Evolutionary conservation across 1,139 yeast species (phyloP).

Genomic region (Tardiomyces depauwii): DNA sequence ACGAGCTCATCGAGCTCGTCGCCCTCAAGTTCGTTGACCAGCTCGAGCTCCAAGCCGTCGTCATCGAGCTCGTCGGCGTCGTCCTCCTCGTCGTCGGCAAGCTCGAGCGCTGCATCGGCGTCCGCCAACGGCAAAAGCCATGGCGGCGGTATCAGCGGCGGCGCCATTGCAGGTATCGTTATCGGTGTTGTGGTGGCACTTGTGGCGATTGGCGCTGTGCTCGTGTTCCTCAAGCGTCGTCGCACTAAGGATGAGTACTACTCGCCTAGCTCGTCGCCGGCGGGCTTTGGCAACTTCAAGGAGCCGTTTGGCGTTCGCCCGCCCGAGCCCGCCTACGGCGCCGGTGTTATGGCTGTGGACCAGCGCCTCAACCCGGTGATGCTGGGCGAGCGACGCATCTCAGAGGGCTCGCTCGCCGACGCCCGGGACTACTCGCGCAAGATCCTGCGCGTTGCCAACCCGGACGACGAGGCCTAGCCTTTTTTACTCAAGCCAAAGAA

Average conservation of each 20-base stretch:
- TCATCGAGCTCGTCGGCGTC: slow-evolving; percentile 5
- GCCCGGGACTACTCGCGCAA: slow-evolving; percentile 68
- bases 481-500: too few species aligned
- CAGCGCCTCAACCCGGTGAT: slow-evolving; percentile 57
- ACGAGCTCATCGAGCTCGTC: slow-evolving; percentile 13
- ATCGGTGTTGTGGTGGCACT: slow-evolving; percentile 49
- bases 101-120: slow-evolving; percentile 11
- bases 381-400: slow-evolving; percentile 62
- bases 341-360: slow-evolving; percentile 36
- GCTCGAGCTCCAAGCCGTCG: slow-evolving; percentile 10
- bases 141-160: slow-evolving; percentile 23
- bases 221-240: slow-evolving; percentile 39
- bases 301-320: slow-evolving; percentile 18
- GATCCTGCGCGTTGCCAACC: slow-evolving; percentile 64
- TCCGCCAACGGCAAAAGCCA: slow-evolving; percentile 8
- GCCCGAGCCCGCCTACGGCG: slow-evolving; percentile 6
- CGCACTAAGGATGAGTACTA: slow-evolving; percentile 33
- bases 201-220: slow-evolving; percentile 32
- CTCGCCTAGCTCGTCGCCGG: slow-evolving; percentile 28
- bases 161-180: slow-evolving; percentile 60
- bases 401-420: slow-evolving; percentile 69
- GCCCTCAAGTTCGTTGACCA: slow-evolving; percentile 15
- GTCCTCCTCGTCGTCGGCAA: slow-evolving; percentile 4
- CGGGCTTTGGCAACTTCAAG: slow-evolving; percentile 15
- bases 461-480: slow-evolving; percentile 32